A percentile compares a stretch with the other conserved stretches of the same genome.
phyloP scores from a whole-genome alignment of 1,284 basidiomycete genomes.

The Trichosporon coremiiforme region DNA sequence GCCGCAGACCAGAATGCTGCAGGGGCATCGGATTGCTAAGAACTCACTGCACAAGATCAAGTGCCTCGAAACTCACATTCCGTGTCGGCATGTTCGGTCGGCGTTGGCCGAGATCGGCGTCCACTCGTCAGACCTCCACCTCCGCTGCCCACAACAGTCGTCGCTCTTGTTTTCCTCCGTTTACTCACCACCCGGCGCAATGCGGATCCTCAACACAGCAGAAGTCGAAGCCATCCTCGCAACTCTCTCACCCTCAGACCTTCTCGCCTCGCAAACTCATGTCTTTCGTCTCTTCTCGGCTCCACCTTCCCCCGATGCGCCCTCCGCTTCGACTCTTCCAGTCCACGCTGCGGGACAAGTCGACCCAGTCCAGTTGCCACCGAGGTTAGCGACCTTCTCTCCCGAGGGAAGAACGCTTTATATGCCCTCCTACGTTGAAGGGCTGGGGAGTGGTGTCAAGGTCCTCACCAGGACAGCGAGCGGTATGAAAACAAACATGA shows the following conservation, averaged over 20 bases:
- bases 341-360: neutral
- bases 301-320: neutral
- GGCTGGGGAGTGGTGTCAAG: conserved; percentile 70
- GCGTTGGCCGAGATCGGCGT: conserved; percentile 3
- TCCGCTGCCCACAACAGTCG: neutral
- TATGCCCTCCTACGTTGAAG: conserved; percentile 55
- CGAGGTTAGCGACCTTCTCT: neutral
- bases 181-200: neutral
- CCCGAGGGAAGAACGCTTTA: conserved; percentile 35
- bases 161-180: neutral
- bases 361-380: neutral
- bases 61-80: neutral
- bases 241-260: conserved; percentile 31
- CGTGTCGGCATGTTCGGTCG: neutral
- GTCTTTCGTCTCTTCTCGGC: neutral
- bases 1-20: neutral
- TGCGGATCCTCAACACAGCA: conserved; percentile 39
- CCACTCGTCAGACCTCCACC: neutral
- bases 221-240: conserved; percentile 44
- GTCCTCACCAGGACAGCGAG: conserved; percentile 56
- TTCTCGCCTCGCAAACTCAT: conserved; percentile 15
- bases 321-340: neutral
- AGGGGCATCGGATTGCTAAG: neutral
- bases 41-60: too few species aligned
- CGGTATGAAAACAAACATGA: conserved; percentile 29